phyloP scores from a whole-genome alignment of 23 red algal genomes.

The Pyropia haitanensis region DNA sequence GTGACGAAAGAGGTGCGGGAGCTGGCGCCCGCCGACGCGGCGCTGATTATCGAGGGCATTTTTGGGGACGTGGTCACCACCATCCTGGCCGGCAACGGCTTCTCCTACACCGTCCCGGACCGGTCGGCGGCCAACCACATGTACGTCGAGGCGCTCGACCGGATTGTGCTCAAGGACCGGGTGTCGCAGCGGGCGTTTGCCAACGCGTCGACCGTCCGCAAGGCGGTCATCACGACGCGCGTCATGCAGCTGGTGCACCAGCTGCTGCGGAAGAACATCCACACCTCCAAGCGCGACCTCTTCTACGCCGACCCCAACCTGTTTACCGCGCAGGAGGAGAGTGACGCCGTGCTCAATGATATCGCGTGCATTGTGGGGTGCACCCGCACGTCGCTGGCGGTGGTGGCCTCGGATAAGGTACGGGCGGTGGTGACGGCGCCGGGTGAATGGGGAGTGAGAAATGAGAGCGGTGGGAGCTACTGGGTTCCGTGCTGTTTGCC shows the following conservation, averaged over 20 bases:
- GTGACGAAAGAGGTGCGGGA: conserved; percentile 77
- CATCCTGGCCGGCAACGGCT: conserved; percentile 58
- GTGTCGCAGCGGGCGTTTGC: conserved; percentile 59
- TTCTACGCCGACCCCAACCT: conserved; percentile 93
- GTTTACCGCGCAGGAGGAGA: conserved; percentile 71
- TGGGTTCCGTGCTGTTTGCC: too few relatives aligned
- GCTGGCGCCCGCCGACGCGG: conserved; percentile 23
- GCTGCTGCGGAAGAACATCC: conserved; percentile 67
- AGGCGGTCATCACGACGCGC: conserved; percentile 69
- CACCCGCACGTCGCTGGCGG: conserved; percentile 68
- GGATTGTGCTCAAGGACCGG: conserved; percentile 92
- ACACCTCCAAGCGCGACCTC: conserved; percentile 81
- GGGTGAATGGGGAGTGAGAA: too few relatives aligned
- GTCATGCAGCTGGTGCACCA: conserved; percentile 84
- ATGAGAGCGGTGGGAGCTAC: too few relatives aligned
- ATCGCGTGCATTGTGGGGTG: conserved; percentile 87
- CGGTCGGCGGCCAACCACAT: conserved; percentile 72
- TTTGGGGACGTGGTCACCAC: conserved; percentile 27
- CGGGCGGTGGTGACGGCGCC: too few relatives aligned
- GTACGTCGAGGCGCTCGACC: conserved; percentile 84
- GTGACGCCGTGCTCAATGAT: conserved; percentile 90
- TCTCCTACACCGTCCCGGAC: conserved; percentile 62
- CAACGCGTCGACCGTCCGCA: conserved; percentile 62
- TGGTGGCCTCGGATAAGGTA: conserved; percentile 86
- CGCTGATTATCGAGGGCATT: conserved; percentile 29